A percentile compares a stretch with the other conserved stretches of the same genome.
Evolutionary conservation across 2,329 filamentous ascomycete genomes (phyloP).

Genomic region (Byssochlamys sp.): DNA sequence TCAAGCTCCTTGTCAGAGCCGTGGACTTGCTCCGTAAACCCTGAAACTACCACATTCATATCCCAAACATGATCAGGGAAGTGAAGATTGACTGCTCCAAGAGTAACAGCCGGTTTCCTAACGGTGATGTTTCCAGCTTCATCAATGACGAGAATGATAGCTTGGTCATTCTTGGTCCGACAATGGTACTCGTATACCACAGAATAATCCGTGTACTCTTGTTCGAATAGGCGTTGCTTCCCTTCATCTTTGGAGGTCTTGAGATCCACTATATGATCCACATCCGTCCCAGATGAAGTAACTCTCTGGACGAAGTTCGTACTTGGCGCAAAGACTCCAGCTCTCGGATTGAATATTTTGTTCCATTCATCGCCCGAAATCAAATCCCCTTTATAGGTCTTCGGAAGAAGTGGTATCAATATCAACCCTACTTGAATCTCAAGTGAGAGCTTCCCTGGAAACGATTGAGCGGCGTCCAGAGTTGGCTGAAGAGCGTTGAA

Average conservation of each 20-base stretch:
- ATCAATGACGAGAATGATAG: slow-evolving; percentile 25
- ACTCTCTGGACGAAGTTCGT: slow-evolving; percentile 28
- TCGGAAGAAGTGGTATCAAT: slow-evolving; percentile 19
- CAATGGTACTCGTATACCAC: slow-evolving; percentile 34
- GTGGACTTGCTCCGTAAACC: slow-evolving; percentile 15
- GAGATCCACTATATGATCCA: slow-evolving; percentile 30
- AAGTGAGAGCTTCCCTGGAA: slow-evolving; percentile 25
- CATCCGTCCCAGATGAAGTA: slow-evolving; percentile 31
- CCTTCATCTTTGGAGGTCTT: slow-evolving; percentile 13
- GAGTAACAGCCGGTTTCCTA: slow-evolving; percentile 13
- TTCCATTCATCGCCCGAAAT: slow-evolving; percentile 20
- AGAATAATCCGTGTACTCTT: slow-evolving; percentile 11
- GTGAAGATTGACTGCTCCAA: slow-evolving; percentile 31
- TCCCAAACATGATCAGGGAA: slow-evolving; percentile 34
- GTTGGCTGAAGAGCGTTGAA: slow-evolving; percentile 19
- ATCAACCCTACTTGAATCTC: slow-evolving; percentile 31
- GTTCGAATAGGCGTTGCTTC: slow-evolving; percentile 18
- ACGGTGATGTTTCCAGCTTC: slow-evolving; percentile 21
- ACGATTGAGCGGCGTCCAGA: slow-evolving; percentile 25
- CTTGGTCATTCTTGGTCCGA: slow-evolving; percentile 17
- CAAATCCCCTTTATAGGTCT: slow-evolving; percentile 9
- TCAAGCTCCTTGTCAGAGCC: slow-evolving; percentile 17
- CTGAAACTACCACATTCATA: slow-evolving; percentile 23
- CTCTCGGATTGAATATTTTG: slow-evolving; percentile 22
- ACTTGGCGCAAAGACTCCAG: slow-evolving; percentile 16